Base-by-base conservation (phyloP, 768 basidiomycete species). In the Podaxis sp. region DNA sequence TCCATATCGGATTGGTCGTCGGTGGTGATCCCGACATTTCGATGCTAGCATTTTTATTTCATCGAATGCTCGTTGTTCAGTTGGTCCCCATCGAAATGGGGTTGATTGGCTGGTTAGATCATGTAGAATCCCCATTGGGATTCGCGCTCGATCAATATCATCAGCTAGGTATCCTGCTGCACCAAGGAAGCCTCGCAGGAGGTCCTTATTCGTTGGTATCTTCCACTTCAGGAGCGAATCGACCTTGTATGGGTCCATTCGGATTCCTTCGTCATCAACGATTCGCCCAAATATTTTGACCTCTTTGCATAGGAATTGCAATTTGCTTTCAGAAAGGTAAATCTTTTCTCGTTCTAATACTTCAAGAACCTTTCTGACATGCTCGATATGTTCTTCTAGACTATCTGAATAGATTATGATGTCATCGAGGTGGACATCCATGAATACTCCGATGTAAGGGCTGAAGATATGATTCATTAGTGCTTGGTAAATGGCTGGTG, bases 181-280 rank as follows among this genome's bases (percentile, higher is more conserved):
- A 0, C 65, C 65, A 1, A 66, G 44, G 37, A 66, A 66, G 0
- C 65, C 61, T 1, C 37, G 26, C 20, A 66, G 44, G 2, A 66
- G 38, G 7, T 73, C 73, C 1, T 57, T 37, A 33, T 64, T 66
- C 2, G 63, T 66, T 4, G 64, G 50, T 71, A 57, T 40, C 72
- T 65, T 37, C 72, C 70, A 44, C 66, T 70, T 71, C 1, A 65
- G 1, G 0, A 78, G 67, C 0, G 62, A 26, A 33, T 80, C 60
- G 3, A 66, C 63, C 71, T 81, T 82, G 30, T 74, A 57, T 0
- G 76, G 77, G 38, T 81, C 77, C 76, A 80, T 80, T 0, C 36
- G 50, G 8, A 80, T 78, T 0, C 78, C 76, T 0, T 71, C 10
- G 3, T 74, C 66, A 20, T 75, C 70, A 4, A 81, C 60, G 0